These are phyloP conservation scores for Polytolypa hystricis DNA, from an alignment of 2,329 filamentous ascomycete genomes.

Conservation along the genomic window DNA sequence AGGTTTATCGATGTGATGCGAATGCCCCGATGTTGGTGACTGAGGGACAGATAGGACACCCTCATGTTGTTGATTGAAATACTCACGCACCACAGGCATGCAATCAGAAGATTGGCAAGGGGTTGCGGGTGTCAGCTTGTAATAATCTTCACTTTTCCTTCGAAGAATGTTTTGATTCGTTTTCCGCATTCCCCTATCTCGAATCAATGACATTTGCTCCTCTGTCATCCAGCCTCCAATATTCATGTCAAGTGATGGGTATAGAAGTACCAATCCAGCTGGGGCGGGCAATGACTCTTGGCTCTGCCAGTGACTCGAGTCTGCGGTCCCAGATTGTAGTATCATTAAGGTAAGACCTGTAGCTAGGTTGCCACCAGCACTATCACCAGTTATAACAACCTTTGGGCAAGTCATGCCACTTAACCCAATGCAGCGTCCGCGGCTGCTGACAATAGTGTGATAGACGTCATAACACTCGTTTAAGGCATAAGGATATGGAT, in stretches of 20 bases:
- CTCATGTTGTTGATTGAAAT: slow-evolving; percentile 20
- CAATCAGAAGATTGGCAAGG: slow-evolving; percentile 66
- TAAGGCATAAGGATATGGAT: slow-evolving; percentile 72
- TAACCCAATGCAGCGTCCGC: slow-evolving; percentile 65
- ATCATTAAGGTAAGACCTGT: slow-evolving; percentile 80
- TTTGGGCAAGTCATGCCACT: slow-evolving; percentile 55
- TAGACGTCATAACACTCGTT: slow-evolving; percentile 87
- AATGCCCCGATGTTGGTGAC: slow-evolving; percentile 16
- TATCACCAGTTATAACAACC: slow-evolving; percentile 66
- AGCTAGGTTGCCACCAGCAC: slow-evolving; percentile 70
- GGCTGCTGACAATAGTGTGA: slow-evolving; percentile 57
- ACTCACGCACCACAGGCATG: slow-evolving; percentile 12
- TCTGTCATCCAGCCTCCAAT: slow-evolving; percentile 99
- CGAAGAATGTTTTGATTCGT: slow-evolving; percentile 69
- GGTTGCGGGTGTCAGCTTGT: slow-evolving; percentile 66
- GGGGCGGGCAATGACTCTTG: slow-evolving; percentile 58
- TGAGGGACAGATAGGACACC: neutral
- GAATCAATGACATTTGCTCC: slow-evolving; percentile 90
- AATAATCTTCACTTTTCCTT: slow-evolving; percentile 82
- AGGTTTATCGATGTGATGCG: slow-evolving; percentile 18
- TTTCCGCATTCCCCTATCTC: slow-evolving; percentile 65
- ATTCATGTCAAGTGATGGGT: slow-evolving; percentile 89
- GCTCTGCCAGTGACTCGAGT: slow-evolving; percentile 44
- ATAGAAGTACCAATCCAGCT: slow-evolving; percentile 72
- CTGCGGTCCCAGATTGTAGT: slow-evolving; percentile 57